A percentile compares a stretch with the other conserved stretches of the same genome.
These are phyloP conservation scores for Scutellaria baicalensis DNA, from an alignment of 257 asterid genomes.

Conservation along the genomic window DNA sequence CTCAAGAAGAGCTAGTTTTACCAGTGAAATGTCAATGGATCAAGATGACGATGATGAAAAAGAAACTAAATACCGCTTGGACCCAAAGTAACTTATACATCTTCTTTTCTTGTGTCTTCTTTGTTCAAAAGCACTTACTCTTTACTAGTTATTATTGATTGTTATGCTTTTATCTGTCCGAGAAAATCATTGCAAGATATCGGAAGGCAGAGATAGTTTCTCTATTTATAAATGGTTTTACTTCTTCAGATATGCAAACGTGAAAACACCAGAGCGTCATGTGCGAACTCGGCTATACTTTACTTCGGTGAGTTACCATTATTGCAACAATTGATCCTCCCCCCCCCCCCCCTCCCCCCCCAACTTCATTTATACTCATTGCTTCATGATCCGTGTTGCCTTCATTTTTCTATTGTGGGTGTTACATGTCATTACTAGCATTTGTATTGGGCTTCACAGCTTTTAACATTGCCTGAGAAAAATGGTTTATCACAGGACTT, in stretches of 20 bases:
- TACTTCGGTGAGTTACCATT: no score
- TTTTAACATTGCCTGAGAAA: no score
- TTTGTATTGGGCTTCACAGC: no score
- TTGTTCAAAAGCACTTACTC: not conserved
- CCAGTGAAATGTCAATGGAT: slow-evolving; percentile 77
- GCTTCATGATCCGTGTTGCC: no score
- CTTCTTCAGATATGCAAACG: slow-evolving; percentile 80
- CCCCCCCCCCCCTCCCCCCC: no score
- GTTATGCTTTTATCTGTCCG: not conserved
- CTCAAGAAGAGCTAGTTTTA: slow-evolving; percentile 75
- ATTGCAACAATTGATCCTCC: no score
- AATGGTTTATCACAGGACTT: no score
- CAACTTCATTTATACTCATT: no score
- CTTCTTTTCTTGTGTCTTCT: not conserved
- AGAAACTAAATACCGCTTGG: slow-evolving; percentile 93
- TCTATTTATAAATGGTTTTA: slow-evolving; percentile 1
- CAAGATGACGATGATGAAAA: slow-evolving; percentile 95
- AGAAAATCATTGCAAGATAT: not conserved
- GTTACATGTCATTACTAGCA: no score
- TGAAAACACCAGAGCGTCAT: slow-evolving; percentile 95
- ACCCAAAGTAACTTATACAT: slow-evolving; percentile 61
- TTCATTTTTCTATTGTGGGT: no score
- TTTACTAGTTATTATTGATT: not conserved
- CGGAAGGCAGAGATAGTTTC: not conserved
- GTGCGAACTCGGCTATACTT: no score